phyloP scores from a whole-genome alignment of 352 stramenopile species.

The Phytophthora sp. region DNA sequence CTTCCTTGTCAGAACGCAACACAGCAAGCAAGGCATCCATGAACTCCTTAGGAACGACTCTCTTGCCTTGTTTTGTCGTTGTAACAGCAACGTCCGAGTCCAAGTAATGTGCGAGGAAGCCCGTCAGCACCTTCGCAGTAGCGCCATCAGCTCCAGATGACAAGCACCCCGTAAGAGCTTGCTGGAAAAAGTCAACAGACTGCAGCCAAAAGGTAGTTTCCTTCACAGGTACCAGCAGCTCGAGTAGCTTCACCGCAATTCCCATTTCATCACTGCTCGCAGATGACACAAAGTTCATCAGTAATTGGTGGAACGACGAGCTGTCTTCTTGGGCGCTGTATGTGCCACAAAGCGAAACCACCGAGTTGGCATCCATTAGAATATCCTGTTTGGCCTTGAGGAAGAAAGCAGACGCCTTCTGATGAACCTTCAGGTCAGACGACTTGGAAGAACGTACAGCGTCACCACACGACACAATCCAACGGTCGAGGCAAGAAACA shows the following conservation, averaged over 20 bases:
- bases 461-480: constrained; percentile 42
- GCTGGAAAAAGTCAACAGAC: constrained; percentile 68
- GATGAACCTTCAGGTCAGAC: constrained; percentile 38
- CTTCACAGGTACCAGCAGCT: constrained; percentile 65
- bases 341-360: constrained; percentile 57
- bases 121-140: constrained; percentile 44
- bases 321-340: constrained; percentile 43
- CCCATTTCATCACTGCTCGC: constrained; percentile 48
- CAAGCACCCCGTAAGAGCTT: constrained; percentile 44
- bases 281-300: constrained; percentile 59
- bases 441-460: constrained; percentile 27
- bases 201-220: constrained; percentile 63
- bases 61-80: constrained; percentile 33
- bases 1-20: constrained; percentile 47
- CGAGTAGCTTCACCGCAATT: constrained; percentile 64
- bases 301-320: constrained; percentile 47
- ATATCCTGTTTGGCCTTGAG: constrained; percentile 77
- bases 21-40: constrained; percentile 57
- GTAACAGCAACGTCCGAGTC: constrained; percentile 38
- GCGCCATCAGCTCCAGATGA: constrained; percentile 1
- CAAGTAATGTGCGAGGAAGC: constrained; percentile 68
- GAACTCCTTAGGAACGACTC: constrained; percentile 58
- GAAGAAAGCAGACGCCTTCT: constrained; percentile 49
- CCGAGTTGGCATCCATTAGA: constrained; percentile 69
- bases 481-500: constrained; percentile 64